Evolutionary conservation across 495 filamentous ascomycete genomes (phyloP).

Genomic region (Thermothielavioides terrestris): DNA sequence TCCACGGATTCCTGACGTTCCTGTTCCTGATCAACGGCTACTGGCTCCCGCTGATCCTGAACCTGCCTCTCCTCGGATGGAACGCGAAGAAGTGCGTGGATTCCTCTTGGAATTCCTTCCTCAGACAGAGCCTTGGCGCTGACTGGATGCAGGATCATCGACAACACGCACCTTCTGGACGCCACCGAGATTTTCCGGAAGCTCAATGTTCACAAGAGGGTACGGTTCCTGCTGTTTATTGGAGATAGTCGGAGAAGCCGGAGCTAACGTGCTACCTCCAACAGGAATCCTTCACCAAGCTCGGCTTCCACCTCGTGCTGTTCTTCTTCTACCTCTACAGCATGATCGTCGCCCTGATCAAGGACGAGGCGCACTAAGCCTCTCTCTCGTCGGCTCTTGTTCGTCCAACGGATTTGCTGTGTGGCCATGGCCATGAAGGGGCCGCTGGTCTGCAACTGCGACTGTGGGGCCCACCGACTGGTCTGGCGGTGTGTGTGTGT

Average conservation of each 20-base stretch:
- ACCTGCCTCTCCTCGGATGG: slow-evolving; percentile 84
- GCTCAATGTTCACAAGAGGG: slow-evolving; percentile 98
- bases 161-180: slow-evolving; percentile 93
- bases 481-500: background rate
- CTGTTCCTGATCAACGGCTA: slow-evolving; percentile 98
- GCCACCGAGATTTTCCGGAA: slow-evolving; percentile 99
- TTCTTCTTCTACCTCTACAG: slow-evolving; percentile 99
- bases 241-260: too few species aligned
- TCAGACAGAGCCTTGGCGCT: background rate
- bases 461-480: background rate
- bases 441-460: background rate
- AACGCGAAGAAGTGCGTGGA: slow-evolving; percentile 88
- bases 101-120: too few species aligned
- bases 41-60: slow-evolving; percentile 88
- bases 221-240: slow-evolving; percentile 31
- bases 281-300: slow-evolving; percentile 98
- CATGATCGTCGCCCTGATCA: slow-evolving; percentile 98
- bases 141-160: slow-evolving; percentile 62
- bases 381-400: background rate
- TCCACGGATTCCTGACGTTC: slow-evolving; percentile 89
- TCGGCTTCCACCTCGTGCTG: slow-evolving; percentile 97
- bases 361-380: slow-evolving; percentile 77
- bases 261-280: background rate
- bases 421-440: background rate
- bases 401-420: background rate